These are phyloP conservation scores for Xerocomus cyaneibrunnescens DNA, from an alignment of 1,284 basidiomycete genomes.

Conservation along the genomic window DNA sequence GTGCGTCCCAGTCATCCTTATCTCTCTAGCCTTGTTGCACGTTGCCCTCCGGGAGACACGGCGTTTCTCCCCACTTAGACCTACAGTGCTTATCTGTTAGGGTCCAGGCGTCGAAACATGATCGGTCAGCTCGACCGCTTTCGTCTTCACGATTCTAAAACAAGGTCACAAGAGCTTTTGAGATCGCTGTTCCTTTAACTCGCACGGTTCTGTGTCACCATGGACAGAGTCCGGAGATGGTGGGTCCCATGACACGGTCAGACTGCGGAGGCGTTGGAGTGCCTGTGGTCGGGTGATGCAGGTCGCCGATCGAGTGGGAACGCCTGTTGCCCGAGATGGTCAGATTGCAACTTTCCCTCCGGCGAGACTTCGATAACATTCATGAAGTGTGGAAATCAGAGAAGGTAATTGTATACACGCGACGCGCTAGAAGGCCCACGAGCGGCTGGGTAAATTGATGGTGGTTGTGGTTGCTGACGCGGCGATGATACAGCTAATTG, in stretches of 20 bases:
- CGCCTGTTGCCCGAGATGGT: slow-evolving; percentile 4
- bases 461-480: slow-evolving; percentile 7
- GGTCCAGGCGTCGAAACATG: slow-evolving; percentile 12
- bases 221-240: neutral
- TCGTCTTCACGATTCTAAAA: slow-evolving; percentile 5
- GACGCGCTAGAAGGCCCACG: neutral
- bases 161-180: neutral
- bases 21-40: neutral
- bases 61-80: neutral
- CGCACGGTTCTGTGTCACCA: neutral
- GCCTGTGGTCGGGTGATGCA: neutral
- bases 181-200: neutral
- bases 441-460: slow-evolving; percentile 2
- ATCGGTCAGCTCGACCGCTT: neutral
- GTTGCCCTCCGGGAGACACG: slow-evolving; percentile 1
- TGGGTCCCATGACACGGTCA: neutral
- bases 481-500: slow-evolving; percentile 3
- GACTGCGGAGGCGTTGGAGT: neutral
- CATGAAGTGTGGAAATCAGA: slow-evolving; percentile 1
- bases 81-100: slow-evolving; percentile 11
- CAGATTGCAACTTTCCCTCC: neutral
- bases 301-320: neutral
- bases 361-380: neutral
- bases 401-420: neutral
- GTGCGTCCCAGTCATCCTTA: neutral